A percentile compares a stretch with the other conserved stretches of the same genome.
These are phyloP conservation scores for Usnea hakonensis DNA, from an alignment of 495 filamentous ascomycete species.

Conservation along the genomic window DNA sequence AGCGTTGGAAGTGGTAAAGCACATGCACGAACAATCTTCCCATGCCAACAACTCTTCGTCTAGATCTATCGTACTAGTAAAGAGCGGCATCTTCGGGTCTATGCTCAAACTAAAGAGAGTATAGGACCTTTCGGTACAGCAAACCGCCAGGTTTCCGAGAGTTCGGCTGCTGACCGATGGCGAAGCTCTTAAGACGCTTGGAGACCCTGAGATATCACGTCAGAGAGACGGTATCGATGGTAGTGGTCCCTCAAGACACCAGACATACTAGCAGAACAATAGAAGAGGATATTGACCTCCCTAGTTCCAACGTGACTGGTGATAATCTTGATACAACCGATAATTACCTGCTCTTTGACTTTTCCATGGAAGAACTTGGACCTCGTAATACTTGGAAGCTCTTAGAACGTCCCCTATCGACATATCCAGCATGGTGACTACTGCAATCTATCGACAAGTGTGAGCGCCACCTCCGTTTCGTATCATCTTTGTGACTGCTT, in stretches of 20 bases:
- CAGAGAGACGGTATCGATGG: background rate
- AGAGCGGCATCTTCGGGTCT: background rate
- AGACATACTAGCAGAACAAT: background rate
- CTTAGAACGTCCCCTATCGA: background rate
- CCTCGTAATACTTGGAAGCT: background rate
- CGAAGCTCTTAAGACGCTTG: background rate
- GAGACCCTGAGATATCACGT: background rate
- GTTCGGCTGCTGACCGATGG: background rate
- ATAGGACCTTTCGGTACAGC: background rate
- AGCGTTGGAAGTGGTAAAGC: background rate
- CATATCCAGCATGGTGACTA: background rate
- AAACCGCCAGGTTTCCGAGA: background rate
- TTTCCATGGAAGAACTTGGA: background rate
- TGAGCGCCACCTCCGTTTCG: constrained; percentile 14
- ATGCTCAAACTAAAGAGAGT: background rate
- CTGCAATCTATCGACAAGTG: background rate
- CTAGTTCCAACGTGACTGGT: background rate
- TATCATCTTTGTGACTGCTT: constrained; percentile 62
- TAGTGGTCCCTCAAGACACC: background rate
- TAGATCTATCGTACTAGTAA: background rate
- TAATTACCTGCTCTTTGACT: background rate
- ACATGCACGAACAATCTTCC: background rate
- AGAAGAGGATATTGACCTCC: background rate
- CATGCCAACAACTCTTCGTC: background rate
- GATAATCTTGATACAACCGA: background rate